phyloP scores from a whole-genome alignment of 2,329 filamentous ascomycete species.

The Coniochaeta sp. region DNA sequence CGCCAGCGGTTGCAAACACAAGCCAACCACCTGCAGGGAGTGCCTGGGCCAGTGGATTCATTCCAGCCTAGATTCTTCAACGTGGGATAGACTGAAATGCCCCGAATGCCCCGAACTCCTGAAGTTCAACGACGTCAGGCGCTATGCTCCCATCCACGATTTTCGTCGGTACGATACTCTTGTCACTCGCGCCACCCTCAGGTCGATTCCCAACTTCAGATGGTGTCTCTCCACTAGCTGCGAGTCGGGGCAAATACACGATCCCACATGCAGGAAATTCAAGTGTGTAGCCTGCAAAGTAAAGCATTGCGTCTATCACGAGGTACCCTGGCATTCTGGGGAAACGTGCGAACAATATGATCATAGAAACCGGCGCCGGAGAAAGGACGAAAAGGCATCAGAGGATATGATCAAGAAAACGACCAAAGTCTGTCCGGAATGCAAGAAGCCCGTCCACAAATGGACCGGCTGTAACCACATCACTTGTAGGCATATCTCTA shows the following conservation, averaged over 20 bases:
- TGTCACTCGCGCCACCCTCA: conserved; percentile 21
- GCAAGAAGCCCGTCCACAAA: conserved; percentile 26
- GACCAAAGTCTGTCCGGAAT: conserved; percentile 26
- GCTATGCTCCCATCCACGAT: conserved; percentile 15
- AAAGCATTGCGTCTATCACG: conserved; percentile 24
- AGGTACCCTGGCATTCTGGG: conserved; percentile 27
- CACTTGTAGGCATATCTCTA: conserved; percentile 26
- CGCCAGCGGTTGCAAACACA: conserved; percentile 19
- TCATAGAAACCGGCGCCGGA: conserved; percentile 17
- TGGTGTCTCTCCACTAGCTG: conserved; percentile 30
- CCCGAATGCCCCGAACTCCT: conserved; percentile 25
- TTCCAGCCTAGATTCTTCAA: conserved; percentile 18
- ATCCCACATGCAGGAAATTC: conserved; percentile 20
- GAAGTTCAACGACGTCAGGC: conserved; percentile 20
- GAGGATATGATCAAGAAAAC: conserved; percentile 23
- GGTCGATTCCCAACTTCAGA: conserved; percentile 21
- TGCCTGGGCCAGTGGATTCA: conserved; percentile 26
- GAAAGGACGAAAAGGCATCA: conserved; percentile 23
- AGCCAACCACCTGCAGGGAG: conserved; percentile 20
- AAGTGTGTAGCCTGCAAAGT: conserved; percentile 24
- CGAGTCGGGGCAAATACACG: conserved; percentile 28
- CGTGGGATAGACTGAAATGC: conserved; percentile 26
- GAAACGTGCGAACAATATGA: conserved; percentile 30
- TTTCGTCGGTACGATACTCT: conserved; percentile 28
- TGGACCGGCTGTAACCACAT: conserved; percentile 31